A percentile compares a stretch with the other conserved stretches of the same genome.
Evolutionary conservation across 2,329 filamentous ascomycete species (phyloP).

Genomic region (Magnaporthales sp.): DNA sequence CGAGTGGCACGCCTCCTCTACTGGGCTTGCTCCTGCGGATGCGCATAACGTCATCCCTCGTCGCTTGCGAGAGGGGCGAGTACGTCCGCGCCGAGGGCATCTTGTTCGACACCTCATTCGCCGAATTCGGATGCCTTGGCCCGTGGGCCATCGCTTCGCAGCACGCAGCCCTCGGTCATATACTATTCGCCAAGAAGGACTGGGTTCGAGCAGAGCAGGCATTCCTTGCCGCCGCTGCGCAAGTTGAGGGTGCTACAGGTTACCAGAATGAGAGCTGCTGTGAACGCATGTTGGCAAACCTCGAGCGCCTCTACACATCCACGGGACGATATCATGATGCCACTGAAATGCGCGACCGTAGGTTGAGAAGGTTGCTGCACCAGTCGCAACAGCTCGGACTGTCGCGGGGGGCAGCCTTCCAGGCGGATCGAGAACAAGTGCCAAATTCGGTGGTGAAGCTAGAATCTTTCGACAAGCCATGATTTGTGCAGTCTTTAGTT

Average conservation of each 20-base stretch:
- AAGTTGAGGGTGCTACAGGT: slow-evolving; percentile 1
- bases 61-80: slow-evolving; percentile 3
- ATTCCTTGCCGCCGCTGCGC: not conserved
- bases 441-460: not conserved
- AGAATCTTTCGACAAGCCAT: not conserved
- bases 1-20: not conserved
- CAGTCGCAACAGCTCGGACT: not conserved
- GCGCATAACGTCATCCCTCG: slow-evolving; percentile 5
- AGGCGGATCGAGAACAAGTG: not conserved
- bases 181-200: not conserved
- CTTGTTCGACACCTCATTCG: not conserved
- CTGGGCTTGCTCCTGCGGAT: slow-evolving; percentile 4
- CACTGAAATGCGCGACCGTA: slow-evolving; percentile 1
- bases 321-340: slow-evolving; percentile 1
- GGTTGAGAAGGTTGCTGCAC: slow-evolving; percentile 1
- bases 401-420: not conserved
- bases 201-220: not conserved
- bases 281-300: slow-evolving; percentile 6
- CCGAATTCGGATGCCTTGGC: slow-evolving; percentile 1
- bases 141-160: slow-evolving; percentile 4
- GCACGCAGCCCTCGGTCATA: slow-evolving; percentile 3
- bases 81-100: not conserved
- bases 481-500: not conserved
- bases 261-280: slow-evolving; percentile 4
- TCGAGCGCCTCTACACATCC: slow-evolving; percentile 4